Percentiles rank a stretch among this genome's conserved stretches.
These are phyloP conservation scores for Nyssa sinensis DNA, from an alignment of 148 eudicot species.

Conservation along the genomic window DNA sequence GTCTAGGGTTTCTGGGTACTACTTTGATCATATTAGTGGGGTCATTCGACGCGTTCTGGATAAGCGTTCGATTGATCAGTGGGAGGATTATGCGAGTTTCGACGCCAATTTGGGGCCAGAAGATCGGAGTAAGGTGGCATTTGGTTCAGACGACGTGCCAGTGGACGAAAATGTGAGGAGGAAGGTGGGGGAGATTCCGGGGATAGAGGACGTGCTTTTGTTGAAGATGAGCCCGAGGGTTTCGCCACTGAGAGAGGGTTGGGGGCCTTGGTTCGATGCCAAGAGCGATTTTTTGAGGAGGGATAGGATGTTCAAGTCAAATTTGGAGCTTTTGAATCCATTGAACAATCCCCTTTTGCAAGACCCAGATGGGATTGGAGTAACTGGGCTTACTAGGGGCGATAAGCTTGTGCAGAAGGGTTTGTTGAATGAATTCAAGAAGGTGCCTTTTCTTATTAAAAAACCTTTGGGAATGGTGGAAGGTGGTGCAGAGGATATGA, in stretches of 20 bases:
- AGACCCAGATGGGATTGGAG: conserved; percentile 81
- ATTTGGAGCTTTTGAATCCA: conserved; percentile 73
- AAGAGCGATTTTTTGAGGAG: conserved; percentile 83
- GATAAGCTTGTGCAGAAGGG: conserved; percentile 62
- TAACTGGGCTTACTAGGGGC: conserved; percentile 61
- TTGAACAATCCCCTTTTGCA: conserved; percentile 67
- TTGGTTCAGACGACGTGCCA: conserved; percentile 69
- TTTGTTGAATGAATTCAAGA: conserved; percentile 48
- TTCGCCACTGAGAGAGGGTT: conserved; percentile 72
- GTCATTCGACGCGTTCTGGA: conserved; percentile 59
- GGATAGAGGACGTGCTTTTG: conserved; percentile 73
- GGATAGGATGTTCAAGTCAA: conserved; percentile 82
- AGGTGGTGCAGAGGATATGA: conserved; percentile 7
- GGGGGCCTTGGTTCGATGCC: conserved; percentile 96
- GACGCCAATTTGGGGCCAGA: conserved; percentile 23
- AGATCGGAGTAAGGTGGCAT: conserved; percentile 35
- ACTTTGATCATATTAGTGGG: conserved; percentile 50
- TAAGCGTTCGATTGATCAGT: conserved; percentile 52
- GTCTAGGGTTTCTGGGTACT: conserved; percentile 36
- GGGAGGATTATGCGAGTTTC: conserved; percentile 57
- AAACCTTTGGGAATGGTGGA: conserved; percentile 39
- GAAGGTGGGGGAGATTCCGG: conserved; percentile 44
- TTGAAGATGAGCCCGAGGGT: conserved; percentile 47
- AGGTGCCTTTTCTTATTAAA: conserved; percentile 49
- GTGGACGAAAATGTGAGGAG: conserved; percentile 60